phyloP scores from a whole-genome alignment of 2,329 filamentous ascomycete species.

The Paecilomyces sp. region DNA sequence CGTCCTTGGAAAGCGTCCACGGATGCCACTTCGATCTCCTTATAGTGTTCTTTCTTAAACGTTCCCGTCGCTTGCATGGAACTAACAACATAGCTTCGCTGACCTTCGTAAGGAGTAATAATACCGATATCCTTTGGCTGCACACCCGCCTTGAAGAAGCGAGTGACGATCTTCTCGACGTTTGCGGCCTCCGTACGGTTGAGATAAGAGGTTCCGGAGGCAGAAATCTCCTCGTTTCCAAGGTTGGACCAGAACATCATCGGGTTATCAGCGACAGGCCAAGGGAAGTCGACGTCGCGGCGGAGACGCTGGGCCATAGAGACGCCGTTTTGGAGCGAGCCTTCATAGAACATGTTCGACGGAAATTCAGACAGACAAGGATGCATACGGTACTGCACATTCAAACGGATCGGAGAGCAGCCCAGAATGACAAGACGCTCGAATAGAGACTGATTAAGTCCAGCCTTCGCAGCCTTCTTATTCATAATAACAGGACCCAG shows the following conservation, averaged over 20 bases:
- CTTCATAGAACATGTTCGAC: constrained; percentile 99
- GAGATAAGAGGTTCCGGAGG: constrained; percentile 93
- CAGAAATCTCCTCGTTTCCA: constrained; percentile 95
- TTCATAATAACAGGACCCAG: constrained; percentile 99
- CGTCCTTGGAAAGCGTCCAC: constrained; percentile 98
- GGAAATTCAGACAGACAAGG: constrained; percentile 95
- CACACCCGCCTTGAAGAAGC: constrained; percentile 99
- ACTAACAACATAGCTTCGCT: constrained; percentile 95
- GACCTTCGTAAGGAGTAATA: constrained; percentile 96
- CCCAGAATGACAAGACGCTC: constrained; percentile 92
- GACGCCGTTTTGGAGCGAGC: constrained; percentile 91
- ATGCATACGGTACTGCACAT: constrained; percentile 99
- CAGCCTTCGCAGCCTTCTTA: constrained; percentile 97
- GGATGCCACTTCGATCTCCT: constrained; percentile 95
- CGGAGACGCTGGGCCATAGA: constrained; percentile 82
- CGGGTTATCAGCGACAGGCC: constrained; percentile 86
- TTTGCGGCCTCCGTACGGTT: constrained; percentile 96
- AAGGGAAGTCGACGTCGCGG: constrained; percentile 94
- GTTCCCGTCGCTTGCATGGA: constrained; percentile 98
- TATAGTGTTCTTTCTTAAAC: constrained; percentile 97
- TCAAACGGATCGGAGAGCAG: constrained; percentile 82
- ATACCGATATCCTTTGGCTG: constrained; percentile 90
- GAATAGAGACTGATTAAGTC: constrained; percentile 95
- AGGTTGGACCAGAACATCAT: constrained; percentile 99
- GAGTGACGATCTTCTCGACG: constrained; percentile 95